phyloP scores from a whole-genome alignment of 2,329 filamentous ascomycete species.

The Paecilomyces niveus region DNA sequence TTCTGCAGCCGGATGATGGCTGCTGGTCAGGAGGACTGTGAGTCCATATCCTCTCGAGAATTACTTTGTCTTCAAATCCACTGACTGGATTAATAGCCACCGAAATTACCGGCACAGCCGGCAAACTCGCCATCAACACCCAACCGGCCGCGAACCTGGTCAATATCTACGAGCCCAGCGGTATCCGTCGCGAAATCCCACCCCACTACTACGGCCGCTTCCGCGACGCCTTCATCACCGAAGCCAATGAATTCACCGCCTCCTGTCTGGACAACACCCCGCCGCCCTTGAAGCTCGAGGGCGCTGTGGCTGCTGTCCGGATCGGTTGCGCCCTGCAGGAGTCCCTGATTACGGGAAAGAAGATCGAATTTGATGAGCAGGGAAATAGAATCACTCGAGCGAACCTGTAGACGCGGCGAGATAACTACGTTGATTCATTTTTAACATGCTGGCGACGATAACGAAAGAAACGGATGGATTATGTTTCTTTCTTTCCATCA shows the following conservation, averaged over 20 bases:
- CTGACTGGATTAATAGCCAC: conserved; percentile 36
- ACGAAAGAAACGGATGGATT: too few species aligned
- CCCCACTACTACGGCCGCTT: conserved; percentile 58
- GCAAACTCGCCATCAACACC: conserved; percentile 56
- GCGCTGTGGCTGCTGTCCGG: conserved; percentile 51
- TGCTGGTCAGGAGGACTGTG: conserved; percentile 55
- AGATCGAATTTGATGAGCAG: conserved; percentile 53
- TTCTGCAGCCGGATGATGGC: conserved; percentile 62
- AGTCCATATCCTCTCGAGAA: background rate
- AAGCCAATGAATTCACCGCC: conserved; percentile 58
- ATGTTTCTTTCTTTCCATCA: too few species aligned
- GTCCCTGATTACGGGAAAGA: conserved; percentile 46
- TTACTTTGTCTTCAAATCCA: background rate
- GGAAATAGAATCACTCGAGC: conserved; percentile 41
- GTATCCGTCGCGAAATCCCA: conserved; percentile 55
- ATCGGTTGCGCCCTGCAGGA: conserved; percentile 56
- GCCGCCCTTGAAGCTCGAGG: conserved; percentile 50
- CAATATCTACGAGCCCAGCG: conserved; percentile 46
- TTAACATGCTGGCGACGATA: too few species aligned
- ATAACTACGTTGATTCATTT: too few species aligned
- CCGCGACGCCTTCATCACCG: conserved; percentile 55
- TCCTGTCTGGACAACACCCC: conserved; percentile 49
- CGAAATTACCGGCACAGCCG: conserved; percentile 60
- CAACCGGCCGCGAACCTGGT: conserved; percentile 51
- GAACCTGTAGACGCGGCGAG: conserved; percentile 22